These are phyloP conservation scores for Fagopyrum esculentum DNA, from an alignment of 148 eudicot genomes.

Conservation along the genomic window DNA sequence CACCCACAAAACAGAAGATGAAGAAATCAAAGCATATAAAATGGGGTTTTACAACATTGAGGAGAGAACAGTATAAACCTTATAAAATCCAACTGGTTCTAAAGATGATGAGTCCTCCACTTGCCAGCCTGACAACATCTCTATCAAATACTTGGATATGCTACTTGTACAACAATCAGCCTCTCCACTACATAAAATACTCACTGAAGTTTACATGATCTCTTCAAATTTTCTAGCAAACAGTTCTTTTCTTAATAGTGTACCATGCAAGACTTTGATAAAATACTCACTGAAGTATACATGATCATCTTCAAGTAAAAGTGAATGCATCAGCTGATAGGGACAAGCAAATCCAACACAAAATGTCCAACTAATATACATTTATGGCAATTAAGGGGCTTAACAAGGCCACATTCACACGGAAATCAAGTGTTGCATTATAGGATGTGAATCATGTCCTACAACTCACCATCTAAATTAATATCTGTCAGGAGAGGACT, in stretches of 20 bases:
- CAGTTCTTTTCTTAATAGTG: background rate
- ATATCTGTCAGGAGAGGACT: background rate
- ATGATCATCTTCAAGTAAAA: background rate
- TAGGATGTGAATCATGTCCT: background rate
- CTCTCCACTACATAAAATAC: background rate
- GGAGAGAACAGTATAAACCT: conserved; percentile 27
- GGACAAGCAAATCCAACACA: background rate
- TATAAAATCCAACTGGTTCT: conserved; percentile 26
- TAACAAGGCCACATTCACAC: background rate
- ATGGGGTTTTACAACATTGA: background rate
- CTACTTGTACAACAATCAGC: conserved; percentile 17
- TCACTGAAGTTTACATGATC: too few species aligned
- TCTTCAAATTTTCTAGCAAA: too few species aligned
- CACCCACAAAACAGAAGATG: background rate
- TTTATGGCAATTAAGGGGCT: background rate
- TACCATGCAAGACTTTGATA: background rate
- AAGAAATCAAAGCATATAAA: background rate
- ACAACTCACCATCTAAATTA: background rate
- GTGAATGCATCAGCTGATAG: background rate
- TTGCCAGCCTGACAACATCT: conserved; percentile 77
- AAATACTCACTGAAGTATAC: background rate
- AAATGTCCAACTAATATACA: background rate
- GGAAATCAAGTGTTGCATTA: background rate
- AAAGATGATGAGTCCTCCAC: conserved; percentile 49
- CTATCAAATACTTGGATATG: conserved; percentile 61